These are phyloP conservation scores for Trichosporon asahii DNA, from an alignment of 1,284 basidiomycete genomes.

Conservation along the genomic window DNA sequence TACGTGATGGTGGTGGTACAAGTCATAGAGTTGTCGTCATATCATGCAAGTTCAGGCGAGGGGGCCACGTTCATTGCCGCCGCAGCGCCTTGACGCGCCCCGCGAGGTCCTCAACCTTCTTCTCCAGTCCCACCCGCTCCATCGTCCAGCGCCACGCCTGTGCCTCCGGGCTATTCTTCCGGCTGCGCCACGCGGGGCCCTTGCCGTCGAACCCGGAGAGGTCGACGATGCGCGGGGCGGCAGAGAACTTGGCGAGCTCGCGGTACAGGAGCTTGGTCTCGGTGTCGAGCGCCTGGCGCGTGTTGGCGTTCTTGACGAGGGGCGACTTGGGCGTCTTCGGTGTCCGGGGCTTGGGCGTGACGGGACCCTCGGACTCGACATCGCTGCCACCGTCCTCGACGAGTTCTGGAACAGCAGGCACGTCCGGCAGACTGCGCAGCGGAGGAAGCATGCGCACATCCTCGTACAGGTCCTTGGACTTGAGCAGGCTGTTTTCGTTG, in stretches of 20 bases:
- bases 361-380: conserved; percentile 20
- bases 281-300: conserved; percentile 65
- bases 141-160: conserved; percentile 71
- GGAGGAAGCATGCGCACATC: conserved; percentile 72
- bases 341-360: conserved; percentile 23
- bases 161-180: conserved; percentile 70
- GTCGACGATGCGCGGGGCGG: conserved; percentile 75
- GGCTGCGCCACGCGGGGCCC: conserved; percentile 63
- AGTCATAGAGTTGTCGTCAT: conserved; percentile 4
- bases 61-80: not conserved
- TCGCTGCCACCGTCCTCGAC: conserved; percentile 37
- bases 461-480: conserved; percentile 77
- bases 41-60: not conserved
- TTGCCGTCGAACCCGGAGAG: conserved; percentile 56
- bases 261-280: conserved; percentile 78
- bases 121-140: conserved; percentile 66
- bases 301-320: conserved; percentile 28
- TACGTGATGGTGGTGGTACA: not conserved
- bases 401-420: conserved; percentile 22
- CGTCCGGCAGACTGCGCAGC: conserved; percentile 49
- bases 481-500: conserved; percentile 86
- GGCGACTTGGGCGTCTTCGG: conserved; percentile 49
- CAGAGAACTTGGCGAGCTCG: conserved; percentile 75
- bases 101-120: conserved; percentile 63
- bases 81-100: conserved; percentile 25